Conservation (phyloP, 768 basidiomycete species). For the Suillus discolor region DNA sequence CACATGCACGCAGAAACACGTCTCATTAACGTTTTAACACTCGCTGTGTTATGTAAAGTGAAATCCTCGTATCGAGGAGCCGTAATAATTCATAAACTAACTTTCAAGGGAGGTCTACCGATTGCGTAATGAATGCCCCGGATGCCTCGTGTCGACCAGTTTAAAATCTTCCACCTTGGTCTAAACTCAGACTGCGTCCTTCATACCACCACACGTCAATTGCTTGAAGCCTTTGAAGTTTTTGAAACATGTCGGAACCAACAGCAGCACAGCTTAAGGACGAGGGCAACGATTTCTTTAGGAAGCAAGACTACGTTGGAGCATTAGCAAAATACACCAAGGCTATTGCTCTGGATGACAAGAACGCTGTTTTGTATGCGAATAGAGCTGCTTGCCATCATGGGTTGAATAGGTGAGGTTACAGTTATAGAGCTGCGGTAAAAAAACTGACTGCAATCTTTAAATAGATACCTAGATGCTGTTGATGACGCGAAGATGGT, state of each 20-base stretch:
- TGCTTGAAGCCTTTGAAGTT: not conserved
- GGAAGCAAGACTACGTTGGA: slow-evolving; percentile 33
- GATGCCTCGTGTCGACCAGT: not conserved
- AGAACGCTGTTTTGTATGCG: slow-evolving; percentile 44
- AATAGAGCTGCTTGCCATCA: slow-evolving; percentile 46
- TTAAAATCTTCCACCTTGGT: not conserved
- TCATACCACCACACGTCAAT: not conserved
- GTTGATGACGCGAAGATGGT: slow-evolving; percentile 8
- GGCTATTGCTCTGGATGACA: slow-evolving; percentile 41
- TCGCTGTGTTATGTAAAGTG: not conserved
- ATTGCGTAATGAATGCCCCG: not conserved
- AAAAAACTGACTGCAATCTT: not conserved
- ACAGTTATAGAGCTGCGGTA: not conserved
- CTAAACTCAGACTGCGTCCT: not conserved
- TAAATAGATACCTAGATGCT: slow-evolving; percentile 10
- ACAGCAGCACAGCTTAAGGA: slow-evolving; percentile 32
- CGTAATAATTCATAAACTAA: not conserved
- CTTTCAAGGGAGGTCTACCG: not conserved
- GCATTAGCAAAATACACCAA: slow-evolving; percentile 44
- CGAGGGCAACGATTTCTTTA: slow-evolving; percentile 43
- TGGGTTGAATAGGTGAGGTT: slow-evolving; percentile 36
- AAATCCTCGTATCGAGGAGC: not conserved
- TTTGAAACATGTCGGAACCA: not conserved
- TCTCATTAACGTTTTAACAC: not conserved
- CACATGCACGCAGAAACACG: not conserved